These are phyloP conservation scores for Rubia tinctorum DNA, from an alignment of 305 asterid genomes.

Conservation along the genomic window DNA sequence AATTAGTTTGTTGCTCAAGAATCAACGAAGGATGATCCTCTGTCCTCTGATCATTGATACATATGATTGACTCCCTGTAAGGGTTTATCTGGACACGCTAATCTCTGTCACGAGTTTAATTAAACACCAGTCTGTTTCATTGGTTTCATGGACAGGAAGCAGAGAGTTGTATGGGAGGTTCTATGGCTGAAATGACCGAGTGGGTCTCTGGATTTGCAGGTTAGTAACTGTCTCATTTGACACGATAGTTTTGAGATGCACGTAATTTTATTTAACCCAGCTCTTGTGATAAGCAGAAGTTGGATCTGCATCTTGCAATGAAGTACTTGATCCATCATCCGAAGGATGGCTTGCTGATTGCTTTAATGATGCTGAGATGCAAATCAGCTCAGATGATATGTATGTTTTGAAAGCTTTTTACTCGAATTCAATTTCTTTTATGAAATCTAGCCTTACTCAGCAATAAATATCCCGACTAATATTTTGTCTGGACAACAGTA, in stretches of 20 bases:
- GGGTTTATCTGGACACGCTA: neutral
- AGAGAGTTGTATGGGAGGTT: slow-evolving; percentile 43
- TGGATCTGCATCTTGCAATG: slow-evolving; percentile 43
- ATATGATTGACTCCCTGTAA: too few species aligned
- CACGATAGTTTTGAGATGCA: neutral
- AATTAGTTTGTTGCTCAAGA: neutral
- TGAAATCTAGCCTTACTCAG: neutral
- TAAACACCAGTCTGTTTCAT: neutral
- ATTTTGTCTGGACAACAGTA: slow-evolving; percentile 27
- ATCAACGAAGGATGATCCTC: neutral
- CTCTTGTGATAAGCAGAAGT: slow-evolving; percentile 28
- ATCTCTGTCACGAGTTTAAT: neutral
- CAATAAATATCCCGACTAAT: slow-evolving; percentile 17
- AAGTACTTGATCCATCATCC: slow-evolving; percentile 59
- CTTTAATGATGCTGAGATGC: slow-evolving; percentile 60
- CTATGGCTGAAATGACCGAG: slow-evolving; percentile 55
- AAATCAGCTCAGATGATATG: slow-evolving; percentile 47
- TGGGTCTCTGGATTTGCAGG: slow-evolving; percentile 90
- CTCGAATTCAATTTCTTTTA: neutral
- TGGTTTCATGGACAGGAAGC: slow-evolving; percentile 48
- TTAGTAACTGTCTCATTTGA: slow-evolving; percentile 16
- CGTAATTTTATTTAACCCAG: slow-evolving; percentile 6
- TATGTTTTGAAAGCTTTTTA: slow-evolving; percentile 29
- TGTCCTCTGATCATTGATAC: neutral
- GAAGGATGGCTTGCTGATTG: slow-evolving; percentile 87